Base-by-base conservation (phyloP, 805 yeast genomes). In the Suhomyces vadensis region DNA sequence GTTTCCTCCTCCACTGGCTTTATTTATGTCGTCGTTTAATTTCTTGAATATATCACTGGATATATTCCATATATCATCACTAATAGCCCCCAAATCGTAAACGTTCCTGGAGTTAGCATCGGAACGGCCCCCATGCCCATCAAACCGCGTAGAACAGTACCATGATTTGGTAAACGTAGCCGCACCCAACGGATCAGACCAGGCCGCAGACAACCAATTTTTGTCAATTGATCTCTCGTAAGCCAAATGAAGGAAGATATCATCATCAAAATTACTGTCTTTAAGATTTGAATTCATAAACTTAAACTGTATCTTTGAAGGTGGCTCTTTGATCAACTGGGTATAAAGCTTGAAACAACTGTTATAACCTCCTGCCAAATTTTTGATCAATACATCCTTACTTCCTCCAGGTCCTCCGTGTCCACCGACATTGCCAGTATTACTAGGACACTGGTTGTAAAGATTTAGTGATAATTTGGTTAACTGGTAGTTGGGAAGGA, bases 171-270 rank as follows among this genome's bases (percentile, higher is more conserved):
- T 76, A 37, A 72, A 74, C 13, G 82, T 77, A 9, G 79, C 73
- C 3, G 72, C 70, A 0, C 96, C 96, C 59, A 77, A 75, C 39
- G 91, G 92, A 56, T 92, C 96, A 0, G 94, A 75, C 95, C 97
- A 89, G 0, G 95, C 84, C 0, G 88, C 95, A 17, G 83, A 80
- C 35, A 89, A 74, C 96, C 97, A 92, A 43, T 79, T 81, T 48
- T 81, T 82, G 60, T 91, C 96, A 3, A 78, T 71, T 0, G 96
- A 85, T 41, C 95, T 63, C 23, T 89, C 88, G 55, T 91, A 92
- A 1, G 96, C 89, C 8, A 94, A 73, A 58, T 94, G 98, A 17
- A 92, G 70, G 53, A 81, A 87, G 1, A 87, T 72, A 55, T 90
- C 96, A 47, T 85, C 86, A n/a, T 74, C 56, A 31, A 56, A 58